These are phyloP conservation scores for Escallonia herrerae DNA, from an alignment of 129 eudicot genomes.

Conservation along the genomic window DNA sequence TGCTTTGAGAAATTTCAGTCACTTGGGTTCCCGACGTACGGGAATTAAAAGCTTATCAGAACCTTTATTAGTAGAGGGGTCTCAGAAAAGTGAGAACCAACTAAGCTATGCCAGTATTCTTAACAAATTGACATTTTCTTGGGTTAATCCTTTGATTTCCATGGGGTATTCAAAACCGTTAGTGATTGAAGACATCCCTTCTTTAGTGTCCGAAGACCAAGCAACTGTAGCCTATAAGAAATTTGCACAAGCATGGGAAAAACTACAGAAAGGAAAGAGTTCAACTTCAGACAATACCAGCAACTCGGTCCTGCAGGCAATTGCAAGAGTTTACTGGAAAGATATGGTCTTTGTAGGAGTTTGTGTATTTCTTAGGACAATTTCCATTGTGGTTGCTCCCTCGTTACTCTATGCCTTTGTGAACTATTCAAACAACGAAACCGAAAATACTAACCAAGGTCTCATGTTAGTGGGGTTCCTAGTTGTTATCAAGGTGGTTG, in stretches of 20 bases:
- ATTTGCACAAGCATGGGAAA: slow-evolving; percentile 30
- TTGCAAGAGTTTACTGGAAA: slow-evolving; percentile 34
- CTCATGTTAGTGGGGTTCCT: slow-evolving; percentile 44
- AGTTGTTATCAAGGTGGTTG: slow-evolving; percentile 48
- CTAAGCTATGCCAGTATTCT: slow-evolving; percentile 28
- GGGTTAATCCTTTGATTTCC: slow-evolving; percentile 49
- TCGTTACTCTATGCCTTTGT: slow-evolving; percentile 55
- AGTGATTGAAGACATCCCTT: slow-evolving; percentile 52
- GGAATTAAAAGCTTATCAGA: slow-evolving; percentile 13
- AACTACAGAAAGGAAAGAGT: slow-evolving; percentile 20
- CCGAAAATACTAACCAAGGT: slow-evolving; percentile 22
- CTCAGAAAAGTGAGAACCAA: slow-evolving; percentile 6
- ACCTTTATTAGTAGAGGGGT: slow-evolving; percentile 26
- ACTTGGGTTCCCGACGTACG: slow-evolving; percentile 5
- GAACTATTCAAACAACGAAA: slow-evolving; percentile 32
- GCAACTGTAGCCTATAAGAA: slow-evolving; percentile 37
- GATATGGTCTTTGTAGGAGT: slow-evolving; percentile 40
- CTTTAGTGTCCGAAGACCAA: slow-evolving; percentile 47
- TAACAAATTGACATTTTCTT: slow-evolving; percentile 45
- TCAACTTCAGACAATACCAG: slow-evolving; percentile 10
- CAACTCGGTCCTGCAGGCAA: slow-evolving; percentile 30
- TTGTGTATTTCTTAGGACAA: slow-evolving; percentile 32
- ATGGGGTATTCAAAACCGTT: slow-evolving; percentile 41
- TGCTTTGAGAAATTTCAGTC: slow-evolving; percentile 24
- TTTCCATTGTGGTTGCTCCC: slow-evolving; percentile 31